Conservation (phyloP, 805 yeast species). For the Suhomyces vadensis region DNA sequence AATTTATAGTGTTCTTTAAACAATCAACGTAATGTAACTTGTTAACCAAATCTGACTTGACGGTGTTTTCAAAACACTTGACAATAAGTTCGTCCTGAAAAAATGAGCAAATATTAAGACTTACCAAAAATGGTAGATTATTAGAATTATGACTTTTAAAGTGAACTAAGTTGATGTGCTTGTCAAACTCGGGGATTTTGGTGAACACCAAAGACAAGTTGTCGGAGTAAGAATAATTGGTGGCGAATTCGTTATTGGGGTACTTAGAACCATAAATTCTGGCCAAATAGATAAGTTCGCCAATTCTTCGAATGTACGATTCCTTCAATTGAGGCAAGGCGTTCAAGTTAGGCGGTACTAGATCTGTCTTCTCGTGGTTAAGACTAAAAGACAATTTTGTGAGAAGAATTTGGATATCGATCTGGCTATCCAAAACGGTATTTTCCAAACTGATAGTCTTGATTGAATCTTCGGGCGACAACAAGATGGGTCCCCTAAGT, state of each 20-base stretch:
- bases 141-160: constrained; percentile 23
- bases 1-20: constrained; percentile 25
- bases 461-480: constrained; percentile 43
- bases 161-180: constrained; percentile 28
- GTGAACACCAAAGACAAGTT: constrained; percentile 34
- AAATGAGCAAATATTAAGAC: constrained; percentile 30
- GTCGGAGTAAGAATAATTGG: constrained; percentile 32
- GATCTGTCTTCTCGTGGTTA: constrained; percentile 28
- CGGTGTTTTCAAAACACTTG: constrained; percentile 40
- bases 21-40: constrained; percentile 39
- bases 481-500: constrained; percentile 63
- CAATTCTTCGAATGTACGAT: constrained; percentile 51
- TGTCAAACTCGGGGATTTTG: constrained; percentile 40
- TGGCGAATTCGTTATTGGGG: constrained; percentile 20
- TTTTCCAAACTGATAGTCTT: constrained; percentile 58
- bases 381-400: constrained; percentile 47
- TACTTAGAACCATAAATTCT: constrained; percentile 15
- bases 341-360: constrained; percentile 50
- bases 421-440: constrained; percentile 53
- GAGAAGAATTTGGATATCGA: constrained; percentile 55
- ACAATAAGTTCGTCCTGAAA: constrained; percentile 44
- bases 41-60: constrained; percentile 36
- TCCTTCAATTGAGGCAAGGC: constrained; percentile 39
- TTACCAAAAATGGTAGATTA: constrained; percentile 27
- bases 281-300: constrained; percentile 50